Evolutionary conservation across 164 flowering plant species (phyloP).

Genomic region (Houttuynia cordata): DNA sequence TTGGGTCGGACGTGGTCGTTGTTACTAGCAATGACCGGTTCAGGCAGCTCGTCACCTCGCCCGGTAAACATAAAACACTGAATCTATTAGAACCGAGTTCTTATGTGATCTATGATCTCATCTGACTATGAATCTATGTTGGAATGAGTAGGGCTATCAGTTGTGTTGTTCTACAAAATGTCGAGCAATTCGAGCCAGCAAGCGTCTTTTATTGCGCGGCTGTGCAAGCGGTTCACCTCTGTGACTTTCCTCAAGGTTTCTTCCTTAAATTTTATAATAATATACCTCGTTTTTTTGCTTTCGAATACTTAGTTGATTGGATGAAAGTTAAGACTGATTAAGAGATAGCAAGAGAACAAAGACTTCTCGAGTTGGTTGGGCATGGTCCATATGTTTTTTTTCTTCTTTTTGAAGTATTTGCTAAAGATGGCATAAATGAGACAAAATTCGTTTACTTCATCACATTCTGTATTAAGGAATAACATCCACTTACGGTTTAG

Average conservation of each 20-base stretch:
- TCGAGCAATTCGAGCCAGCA: conserved; percentile 16
- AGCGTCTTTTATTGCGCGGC: conserved; percentile 33
- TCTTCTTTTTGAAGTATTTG: no score
- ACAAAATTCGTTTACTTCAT: no score
- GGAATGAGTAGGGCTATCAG: conserved; percentile 35
- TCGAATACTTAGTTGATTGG: not conserved
- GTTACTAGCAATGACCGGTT: conserved; percentile 41
- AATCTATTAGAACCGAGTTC: no score
- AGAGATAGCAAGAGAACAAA: no score
- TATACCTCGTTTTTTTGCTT: not conserved
- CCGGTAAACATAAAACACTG: conserved; percentile 39
- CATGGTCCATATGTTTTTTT: no score
- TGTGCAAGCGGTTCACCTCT: conserved; percentile 43
- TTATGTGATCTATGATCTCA: no score
- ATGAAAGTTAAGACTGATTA: no score
- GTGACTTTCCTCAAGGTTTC: conserved; percentile 36
- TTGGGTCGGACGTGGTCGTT: conserved; percentile 31
- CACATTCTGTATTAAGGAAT: no score
- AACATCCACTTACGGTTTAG: no score
- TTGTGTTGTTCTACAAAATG: conserved; percentile 52
- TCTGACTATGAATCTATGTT: not conserved
- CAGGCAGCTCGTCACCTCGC: conserved; percentile 40
- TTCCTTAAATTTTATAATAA: no score
- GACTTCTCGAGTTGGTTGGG: no score
- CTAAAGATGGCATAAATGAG: no score